phyloP scores from a whole-genome alignment of 2,329 filamentous ascomycete genomes.

The Macrophomina phaseolina region DNA sequence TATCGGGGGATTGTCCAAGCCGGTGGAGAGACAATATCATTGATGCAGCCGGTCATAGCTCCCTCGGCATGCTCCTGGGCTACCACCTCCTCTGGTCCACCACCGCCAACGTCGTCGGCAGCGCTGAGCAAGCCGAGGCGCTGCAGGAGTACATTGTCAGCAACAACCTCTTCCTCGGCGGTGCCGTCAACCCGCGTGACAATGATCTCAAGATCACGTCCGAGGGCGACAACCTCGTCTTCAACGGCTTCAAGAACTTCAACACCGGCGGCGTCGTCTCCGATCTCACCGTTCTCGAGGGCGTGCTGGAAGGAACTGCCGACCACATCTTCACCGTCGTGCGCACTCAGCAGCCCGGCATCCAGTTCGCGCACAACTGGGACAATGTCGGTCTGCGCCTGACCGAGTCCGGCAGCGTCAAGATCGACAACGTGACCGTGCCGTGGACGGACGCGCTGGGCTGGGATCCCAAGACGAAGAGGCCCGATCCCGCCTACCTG shows the following conservation, averaged over 20 bases:
- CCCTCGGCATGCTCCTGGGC: constrained; percentile 68
- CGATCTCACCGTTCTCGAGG: constrained; percentile 69
- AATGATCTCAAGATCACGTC: constrained; percentile 63
- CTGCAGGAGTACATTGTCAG: constrained; percentile 62
- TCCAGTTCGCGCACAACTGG: constrained; percentile 66
- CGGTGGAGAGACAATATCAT: not conserved
- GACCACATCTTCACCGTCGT: constrained; percentile 69
- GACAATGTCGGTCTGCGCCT: constrained; percentile 68
- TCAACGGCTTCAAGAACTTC: constrained; percentile 69
- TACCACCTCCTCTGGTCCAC: constrained; percentile 70
- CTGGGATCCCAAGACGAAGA: constrained; percentile 60
- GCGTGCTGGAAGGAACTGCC: constrained; percentile 62
- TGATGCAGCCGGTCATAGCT: constrained; percentile 43
- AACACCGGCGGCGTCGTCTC: constrained; percentile 72
- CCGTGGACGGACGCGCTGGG: constrained; percentile 68
- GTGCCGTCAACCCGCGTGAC: constrained; percentile 69
- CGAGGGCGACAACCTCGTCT: constrained; percentile 62
- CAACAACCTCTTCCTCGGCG: constrained; percentile 71
- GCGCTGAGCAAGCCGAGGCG: constrained; percentile 63
- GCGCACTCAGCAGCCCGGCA: constrained; percentile 62
- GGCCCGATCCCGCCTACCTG: constrained; percentile 57
- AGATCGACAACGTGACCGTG: constrained; percentile 62
- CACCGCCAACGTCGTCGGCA: constrained; percentile 66
- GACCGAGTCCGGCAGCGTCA: constrained; percentile 68
- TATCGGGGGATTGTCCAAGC: not conserved